phyloP scores from a whole-genome alignment of 108 stramenopile species.

The Pseudonitzschia pungens region DNA sequence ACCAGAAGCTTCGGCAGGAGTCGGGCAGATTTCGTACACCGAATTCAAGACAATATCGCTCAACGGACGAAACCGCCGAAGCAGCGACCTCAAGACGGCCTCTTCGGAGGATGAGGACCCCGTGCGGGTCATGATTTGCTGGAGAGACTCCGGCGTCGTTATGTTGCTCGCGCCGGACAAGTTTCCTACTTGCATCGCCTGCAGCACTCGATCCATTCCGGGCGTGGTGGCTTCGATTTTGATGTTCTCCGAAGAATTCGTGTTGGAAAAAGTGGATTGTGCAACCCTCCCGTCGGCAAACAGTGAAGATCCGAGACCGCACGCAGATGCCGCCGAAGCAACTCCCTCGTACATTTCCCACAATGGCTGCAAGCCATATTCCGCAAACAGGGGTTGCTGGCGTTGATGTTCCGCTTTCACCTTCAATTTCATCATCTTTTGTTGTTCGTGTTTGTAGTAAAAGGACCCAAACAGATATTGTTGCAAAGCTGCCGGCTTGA shows the following conservation, averaged over 20 bases:
- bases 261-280: slow-evolving; percentile 19
- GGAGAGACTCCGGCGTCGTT: slow-evolving; percentile 46
- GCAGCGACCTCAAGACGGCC: slow-evolving; percentile 60
- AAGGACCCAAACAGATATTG: slow-evolving; percentile 80
- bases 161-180: slow-evolving; percentile 26
- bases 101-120: slow-evolving; percentile 70
- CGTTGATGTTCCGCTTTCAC: slow-evolving; percentile 3
- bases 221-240: slow-evolving; percentile 68
- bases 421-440: slow-evolving; percentile 85
- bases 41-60: slow-evolving; percentile 74
- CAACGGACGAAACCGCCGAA: slow-evolving; percentile 79
- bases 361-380: slow-evolving; percentile 66
- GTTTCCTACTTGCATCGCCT: slow-evolving; percentile 49
- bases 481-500: slow-evolving; percentile 75
- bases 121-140: slow-evolving; percentile 55
- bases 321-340: slow-evolving; percentile 49
- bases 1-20: slow-evolving; percentile 58
- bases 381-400: slow-evolving; percentile 68
- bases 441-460: slow-evolving; percentile 50
- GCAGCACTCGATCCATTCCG: slow-evolving; percentile 73
- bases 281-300: slow-evolving; percentile 50
- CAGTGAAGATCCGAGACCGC: slow-evolving; percentile 48
- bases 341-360: slow-evolving; percentile 85
- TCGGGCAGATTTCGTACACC: slow-evolving; percentile 74
- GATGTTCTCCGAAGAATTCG: slow-evolving; percentile 13